Evolutionary conservation across 108 stramenopile species (phyloP).

Genomic region (Fistulifera solaris): DNA sequence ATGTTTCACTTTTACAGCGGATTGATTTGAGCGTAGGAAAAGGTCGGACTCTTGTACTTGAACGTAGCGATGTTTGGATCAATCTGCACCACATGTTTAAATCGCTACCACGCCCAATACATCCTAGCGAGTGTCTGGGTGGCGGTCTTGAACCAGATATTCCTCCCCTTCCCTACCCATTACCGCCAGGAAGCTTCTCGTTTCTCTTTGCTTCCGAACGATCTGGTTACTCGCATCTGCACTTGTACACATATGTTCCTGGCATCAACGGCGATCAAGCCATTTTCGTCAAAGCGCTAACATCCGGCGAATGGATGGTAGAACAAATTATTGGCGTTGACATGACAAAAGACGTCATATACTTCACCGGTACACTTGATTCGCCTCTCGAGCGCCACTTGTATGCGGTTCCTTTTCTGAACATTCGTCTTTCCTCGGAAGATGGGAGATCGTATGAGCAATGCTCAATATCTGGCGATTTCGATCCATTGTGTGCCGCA

Average conservation of each 20-base stretch:
- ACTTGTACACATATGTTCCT: slow-evolving; percentile 75
- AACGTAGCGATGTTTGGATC: slow-evolving; percentile 78
- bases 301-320: slow-evolving; percentile 69
- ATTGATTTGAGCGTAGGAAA: slow-evolving; percentile 32
- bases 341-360: slow-evolving; percentile 56
- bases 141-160: slow-evolving; percentile 5
- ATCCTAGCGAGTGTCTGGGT: slow-evolving; percentile 39
- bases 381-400: slow-evolving; percentile 77
- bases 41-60: slow-evolving; percentile 44
- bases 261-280: slow-evolving; percentile 39
- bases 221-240: slow-evolving; percentile 75
- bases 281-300: slow-evolving; percentile 41
- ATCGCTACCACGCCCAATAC: slow-evolving; percentile 35
- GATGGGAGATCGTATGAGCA: neutral
- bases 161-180: slow-evolving; percentile 26
- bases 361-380: slow-evolving; percentile 73
- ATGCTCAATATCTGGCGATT: neutral
- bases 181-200: slow-evolving; percentile 57
- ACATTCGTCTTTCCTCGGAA: neutral
- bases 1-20: slow-evolving; percentile 42
- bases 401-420: slow-evolving; percentile 53
- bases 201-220: slow-evolving; percentile 82
- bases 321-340: slow-evolving; percentile 72
- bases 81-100: slow-evolving; percentile 84
- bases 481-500: neutral